Evolutionary conservation across 306 rosid genomes (phyloP).

Genomic region (Elaeagnus macrophylla): DNA sequence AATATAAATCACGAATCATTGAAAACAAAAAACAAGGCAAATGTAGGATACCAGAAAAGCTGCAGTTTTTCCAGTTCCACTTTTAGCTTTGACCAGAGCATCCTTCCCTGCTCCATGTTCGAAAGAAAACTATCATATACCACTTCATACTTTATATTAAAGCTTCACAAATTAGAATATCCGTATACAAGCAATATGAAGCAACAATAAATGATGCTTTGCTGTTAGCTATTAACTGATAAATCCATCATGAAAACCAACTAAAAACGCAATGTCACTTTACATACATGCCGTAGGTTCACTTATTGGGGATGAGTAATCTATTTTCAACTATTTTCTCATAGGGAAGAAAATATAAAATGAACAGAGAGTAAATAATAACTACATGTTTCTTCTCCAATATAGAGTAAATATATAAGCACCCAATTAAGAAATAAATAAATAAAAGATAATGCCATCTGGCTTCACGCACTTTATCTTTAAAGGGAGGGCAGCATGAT

Average conservation of each 20-base stretch:
- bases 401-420: no score
- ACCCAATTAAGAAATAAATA: no score
- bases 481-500: no score
- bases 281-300: no score
- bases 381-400: no score
- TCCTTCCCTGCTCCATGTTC: conserved; percentile 54
- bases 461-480: no score
- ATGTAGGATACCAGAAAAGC: conserved; percentile 71
- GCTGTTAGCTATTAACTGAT: background rate
- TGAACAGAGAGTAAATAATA: no score
- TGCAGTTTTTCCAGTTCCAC: conserved; percentile 87
- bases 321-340: no score
- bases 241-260: background rate
- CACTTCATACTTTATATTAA: background rate
- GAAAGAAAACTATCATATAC: conserved; percentile 11
- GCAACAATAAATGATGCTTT: background rate
- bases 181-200: background rate
- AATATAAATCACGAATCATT: conserved; percentile 11
- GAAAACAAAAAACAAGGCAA: conserved; percentile 12
- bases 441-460: no score
- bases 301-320: no score
- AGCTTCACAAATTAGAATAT: background rate
- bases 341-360: no score
- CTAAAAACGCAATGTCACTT: no score
- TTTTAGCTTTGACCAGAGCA: conserved; percentile 82